These are phyloP conservation scores for Phytophthora citrophthora DNA, from an alignment of 352 stramenopile species.

Conservation along the genomic window DNA sequence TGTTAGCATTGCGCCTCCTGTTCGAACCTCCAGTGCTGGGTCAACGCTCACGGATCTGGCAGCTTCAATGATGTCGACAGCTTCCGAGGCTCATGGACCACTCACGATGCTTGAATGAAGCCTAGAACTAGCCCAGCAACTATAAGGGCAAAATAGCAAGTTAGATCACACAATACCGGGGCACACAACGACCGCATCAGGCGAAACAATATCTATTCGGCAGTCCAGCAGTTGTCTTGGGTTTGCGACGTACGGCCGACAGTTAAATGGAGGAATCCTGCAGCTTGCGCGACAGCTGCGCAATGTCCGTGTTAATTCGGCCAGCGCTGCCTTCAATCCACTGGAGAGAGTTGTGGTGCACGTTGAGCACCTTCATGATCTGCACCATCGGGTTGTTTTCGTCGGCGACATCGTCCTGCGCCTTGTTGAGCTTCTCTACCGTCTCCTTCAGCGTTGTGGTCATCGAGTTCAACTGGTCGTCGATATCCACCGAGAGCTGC, in stretches of 20 bases:
- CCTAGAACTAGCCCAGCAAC: slow-evolving; percentile 5
- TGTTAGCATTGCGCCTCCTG: slow-evolving; percentile 39
- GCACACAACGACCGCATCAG: slow-evolving; percentile 14
- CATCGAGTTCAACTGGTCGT: slow-evolving; percentile 89
- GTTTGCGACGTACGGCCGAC: slow-evolving; percentile 24
- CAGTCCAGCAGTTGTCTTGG: slow-evolving; percentile 33
- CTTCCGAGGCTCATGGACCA: slow-evolving; percentile 18
- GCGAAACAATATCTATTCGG: slow-evolving; percentile 41
- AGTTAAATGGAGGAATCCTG: slow-evolving; percentile 68
- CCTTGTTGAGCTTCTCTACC: slow-evolving; percentile 88
- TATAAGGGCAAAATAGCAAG: slow-evolving; percentile 27
- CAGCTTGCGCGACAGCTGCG: slow-evolving; percentile 70
- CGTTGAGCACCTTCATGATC: slow-evolving; percentile 91
- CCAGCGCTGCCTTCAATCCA: slow-evolving; percentile 84
- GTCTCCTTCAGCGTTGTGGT: slow-evolving; percentile 88
- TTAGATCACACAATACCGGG: slow-evolving; percentile 18
- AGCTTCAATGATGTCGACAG: slow-evolving; percentile 25
- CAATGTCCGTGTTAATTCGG: slow-evolving; percentile 72
- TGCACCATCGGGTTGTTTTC: slow-evolving; percentile 84
- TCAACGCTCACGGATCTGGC: slow-evolving; percentile 32
- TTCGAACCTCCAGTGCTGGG: slow-evolving; percentile 19
- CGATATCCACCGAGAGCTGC: slow-evolving; percentile 86
- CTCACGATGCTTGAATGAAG: slow-evolving; percentile 30
- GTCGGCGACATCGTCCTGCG: slow-evolving; percentile 70
- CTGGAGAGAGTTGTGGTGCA: slow-evolving; percentile 89